Evolutionary conservation across 139 green algal genomes (phyloP).

Genomic region (Volvox africanus): DNA sequence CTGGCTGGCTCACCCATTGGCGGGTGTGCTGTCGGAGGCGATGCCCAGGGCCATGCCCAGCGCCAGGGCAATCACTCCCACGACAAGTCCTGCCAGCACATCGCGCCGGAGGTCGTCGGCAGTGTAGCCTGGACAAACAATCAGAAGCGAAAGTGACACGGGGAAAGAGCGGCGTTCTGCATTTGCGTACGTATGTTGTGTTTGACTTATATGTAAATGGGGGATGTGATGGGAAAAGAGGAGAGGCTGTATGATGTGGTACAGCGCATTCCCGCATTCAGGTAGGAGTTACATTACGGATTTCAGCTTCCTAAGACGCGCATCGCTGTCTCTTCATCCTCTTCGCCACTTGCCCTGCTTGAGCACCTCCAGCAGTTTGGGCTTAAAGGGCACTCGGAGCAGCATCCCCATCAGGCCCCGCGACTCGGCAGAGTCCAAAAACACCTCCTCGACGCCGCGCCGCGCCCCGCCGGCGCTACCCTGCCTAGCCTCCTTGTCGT

Average conservation of each 20-base stretch:
- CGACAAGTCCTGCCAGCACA: constrained; percentile 24
- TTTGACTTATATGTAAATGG: too few relatives aligned
- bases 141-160: background rate
- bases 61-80: constrained; percentile 55
- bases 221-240: too few relatives aligned
- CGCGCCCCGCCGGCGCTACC: background rate
- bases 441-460: constrained; percentile 34
- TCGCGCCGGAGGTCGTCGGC: constrained; percentile 12
- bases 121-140: constrained; percentile 27
- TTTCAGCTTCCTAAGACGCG: too few relatives aligned
- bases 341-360: background rate
- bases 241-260: too few relatives aligned
- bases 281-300: too few relatives aligned
- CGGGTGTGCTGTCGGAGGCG: constrained; percentile 52
- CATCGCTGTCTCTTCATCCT: too few relatives aligned
- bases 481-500: background rate
- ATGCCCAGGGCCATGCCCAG: constrained; percentile 64
- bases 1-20: constrained; percentile 33
- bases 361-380: constrained; percentile 51
- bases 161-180: background rate
- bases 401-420: background rate
- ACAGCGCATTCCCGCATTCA: too few relatives aligned
- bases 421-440: background rate
- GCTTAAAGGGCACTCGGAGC: constrained; percentile 37
- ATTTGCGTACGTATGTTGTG: too few relatives aligned